Conservation (phyloP, 108 stramenopile genomes). For the Cyclotella baltica region DNA sequence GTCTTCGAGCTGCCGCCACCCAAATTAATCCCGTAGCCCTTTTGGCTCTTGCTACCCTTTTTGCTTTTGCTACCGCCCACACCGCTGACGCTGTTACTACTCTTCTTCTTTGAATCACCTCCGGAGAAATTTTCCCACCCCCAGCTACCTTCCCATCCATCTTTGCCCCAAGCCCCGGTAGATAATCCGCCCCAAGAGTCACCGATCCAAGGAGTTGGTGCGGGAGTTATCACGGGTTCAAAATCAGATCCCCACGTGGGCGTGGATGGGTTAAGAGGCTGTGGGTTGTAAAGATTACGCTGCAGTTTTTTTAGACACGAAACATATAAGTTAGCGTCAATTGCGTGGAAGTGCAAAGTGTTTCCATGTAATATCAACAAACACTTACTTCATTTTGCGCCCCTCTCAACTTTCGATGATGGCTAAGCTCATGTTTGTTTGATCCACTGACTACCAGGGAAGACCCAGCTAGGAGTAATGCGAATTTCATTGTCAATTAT, state of each 20-base stretch:
- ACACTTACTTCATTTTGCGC: neutral
- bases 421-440: neutral
- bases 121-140: neutral
- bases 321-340: neutral
- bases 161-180: neutral
- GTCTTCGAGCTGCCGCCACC: too few relatives aligned
- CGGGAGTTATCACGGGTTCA: neutral
- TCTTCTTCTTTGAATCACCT: neutral
- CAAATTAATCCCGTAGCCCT: too few relatives aligned
- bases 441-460: neutral
- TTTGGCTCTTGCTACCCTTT: too few relatives aligned
- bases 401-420: neutral
- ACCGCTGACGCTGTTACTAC: neutral
- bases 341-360: neutral
- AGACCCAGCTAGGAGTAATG: neutral
- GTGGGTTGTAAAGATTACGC: neutral
- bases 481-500: constrained; percentile 6
- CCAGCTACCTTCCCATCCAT: constrained; percentile 20
- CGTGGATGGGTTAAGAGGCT: neutral
- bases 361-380: neutral
- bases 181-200: constrained; percentile 7
- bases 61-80: neutral
- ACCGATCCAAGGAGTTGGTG: constrained; percentile 1
- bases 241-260: neutral
- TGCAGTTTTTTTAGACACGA: neutral